Base-by-base conservation (phyloP, 768 basidiomycete species). In the Tricholoma sp. region DNA sequence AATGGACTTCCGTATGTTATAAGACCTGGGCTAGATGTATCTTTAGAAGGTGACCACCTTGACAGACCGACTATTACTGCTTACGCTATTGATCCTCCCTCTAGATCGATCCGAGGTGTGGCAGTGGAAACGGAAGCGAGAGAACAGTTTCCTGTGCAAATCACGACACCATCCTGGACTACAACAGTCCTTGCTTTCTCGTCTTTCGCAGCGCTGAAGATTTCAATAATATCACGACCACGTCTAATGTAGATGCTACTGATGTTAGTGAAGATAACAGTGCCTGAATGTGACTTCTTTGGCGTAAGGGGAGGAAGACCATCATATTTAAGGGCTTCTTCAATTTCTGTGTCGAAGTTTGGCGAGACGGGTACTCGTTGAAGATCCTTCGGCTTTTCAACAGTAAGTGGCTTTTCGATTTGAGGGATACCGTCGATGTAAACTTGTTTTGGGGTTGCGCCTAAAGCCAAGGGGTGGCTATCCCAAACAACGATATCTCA, bases 361-460 rank as follows among this genome's bases (percentile, higher is more conserved):
- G 90, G 90, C 1, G 83, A 82, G 34, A 69, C 69, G 0, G 90
- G 88, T 14, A 67, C 56, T 1, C 59, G 62, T 61, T 81, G 81
- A 62, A 73, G 79, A 14, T 67, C 52, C 11, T 61, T 56, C 3
- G 79, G 77, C 66, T 95, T 94, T 50, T 71, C 39, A 32, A 77
- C 66, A 8, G 78, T 68, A 60, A 75, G 68, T 1, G 85, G 79
- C 4, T 71, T 63, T 21, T 72, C 63, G 2, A 90, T 67, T 66
- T 97, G 94, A 1, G 86, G 70, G 52, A 95, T 87, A 2, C 94
- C 94, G 63, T 97, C 94, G 58, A 96, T 89, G 71, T 84, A 92
- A 16, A 94, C 91, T 72, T 95, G 91, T 32, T 79, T 76, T 4
- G 92, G 93, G 0, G 91, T 88, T 12, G 92, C 90, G 2, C 91